These are phyloP conservation scores for Hsuehochloa calcarea DNA, from an alignment of 176 grass and related monocot species.

Conservation along the genomic window DNA sequence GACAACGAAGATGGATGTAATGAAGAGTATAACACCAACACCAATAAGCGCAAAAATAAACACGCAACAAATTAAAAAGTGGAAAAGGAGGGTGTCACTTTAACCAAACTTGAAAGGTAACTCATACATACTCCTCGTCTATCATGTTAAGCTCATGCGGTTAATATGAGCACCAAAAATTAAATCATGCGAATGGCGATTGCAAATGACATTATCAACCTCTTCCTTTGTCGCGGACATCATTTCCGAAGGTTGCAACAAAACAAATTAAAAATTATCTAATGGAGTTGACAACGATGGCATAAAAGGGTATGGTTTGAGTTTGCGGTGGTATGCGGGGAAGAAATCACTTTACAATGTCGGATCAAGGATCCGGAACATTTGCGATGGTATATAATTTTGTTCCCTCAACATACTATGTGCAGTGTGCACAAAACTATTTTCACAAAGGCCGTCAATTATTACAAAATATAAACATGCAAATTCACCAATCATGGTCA, in stretches of 20 bases:
- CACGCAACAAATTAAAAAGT: conserved; percentile 41
- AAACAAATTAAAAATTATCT: not conserved
- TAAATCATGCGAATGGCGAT: not conserved
- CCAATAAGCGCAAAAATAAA: conserved; percentile 82
- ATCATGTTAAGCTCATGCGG: not conserved
- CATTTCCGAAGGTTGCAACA: not conserved
- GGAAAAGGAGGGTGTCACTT: not conserved
- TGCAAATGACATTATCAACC: not conserved
- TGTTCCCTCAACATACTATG: too few species aligned
- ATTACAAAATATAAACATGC: too few species aligned
- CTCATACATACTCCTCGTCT: not conserved
- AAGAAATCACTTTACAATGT: too few species aligned
- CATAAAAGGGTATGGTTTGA: too few species aligned
- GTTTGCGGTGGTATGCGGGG: too few species aligned
- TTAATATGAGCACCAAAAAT: conserved; percentile 2
- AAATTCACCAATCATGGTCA: too few species aligned
- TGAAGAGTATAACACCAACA: conserved; percentile 57
- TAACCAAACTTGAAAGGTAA: not conserved
- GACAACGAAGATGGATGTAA: conserved; percentile 73
- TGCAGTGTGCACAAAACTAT: too few species aligned
- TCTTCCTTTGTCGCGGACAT: not conserved
- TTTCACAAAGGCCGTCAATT: too few species aligned
- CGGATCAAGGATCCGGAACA: too few species aligned
- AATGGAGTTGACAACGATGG: too few species aligned
- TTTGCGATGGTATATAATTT: too few species aligned